Conservation (phyloP, 148 eudicot species). For the Heliamphora exappendiculata region DNA sequence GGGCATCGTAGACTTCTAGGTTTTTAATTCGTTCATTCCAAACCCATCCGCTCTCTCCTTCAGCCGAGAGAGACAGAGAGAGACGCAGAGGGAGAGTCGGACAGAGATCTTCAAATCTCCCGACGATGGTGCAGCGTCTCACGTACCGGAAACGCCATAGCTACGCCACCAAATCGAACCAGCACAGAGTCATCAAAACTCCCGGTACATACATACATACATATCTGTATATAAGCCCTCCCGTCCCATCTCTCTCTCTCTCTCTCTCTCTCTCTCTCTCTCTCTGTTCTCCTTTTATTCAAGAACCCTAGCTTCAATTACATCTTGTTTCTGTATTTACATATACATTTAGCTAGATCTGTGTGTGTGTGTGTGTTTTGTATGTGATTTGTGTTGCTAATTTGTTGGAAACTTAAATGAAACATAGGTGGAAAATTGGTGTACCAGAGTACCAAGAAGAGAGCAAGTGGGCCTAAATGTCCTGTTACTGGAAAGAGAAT, state of each 20-base stretch:
- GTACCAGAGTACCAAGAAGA: slow-evolving; percentile 59
- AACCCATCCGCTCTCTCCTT: background rate
- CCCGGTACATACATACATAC: slow-evolving; percentile 30
- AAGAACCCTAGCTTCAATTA: background rate
- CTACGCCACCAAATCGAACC: slow-evolving; percentile 64
- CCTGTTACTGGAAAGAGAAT: slow-evolving; percentile 82
- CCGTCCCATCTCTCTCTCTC: background rate
- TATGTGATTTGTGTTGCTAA: background rate
- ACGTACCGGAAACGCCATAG: slow-evolving; percentile 50
- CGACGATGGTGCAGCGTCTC: slow-evolving; percentile 51
- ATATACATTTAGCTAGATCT: background rate
- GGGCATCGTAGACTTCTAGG: slow-evolving; percentile 10
- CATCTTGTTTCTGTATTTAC: background rate
- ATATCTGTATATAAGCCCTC: background rate
- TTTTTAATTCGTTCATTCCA: slow-evolving; percentile 17
- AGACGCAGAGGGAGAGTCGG: slow-evolving; percentile 22
- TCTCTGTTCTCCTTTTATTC: background rate
- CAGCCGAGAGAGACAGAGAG: slow-evolving; percentile 10
- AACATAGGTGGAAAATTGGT: slow-evolving; percentile 53
- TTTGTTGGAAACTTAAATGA: background rate
- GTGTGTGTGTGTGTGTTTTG: background rate
- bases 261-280: background rate
- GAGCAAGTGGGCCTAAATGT: slow-evolving; percentile 69
- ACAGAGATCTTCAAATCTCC: background rate
- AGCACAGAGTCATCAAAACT: slow-evolving; percentile 55